phyloP scores from a whole-genome alignment of 768 basidiomycete species.

The Rubroboletus pulcherrimus region DNA sequence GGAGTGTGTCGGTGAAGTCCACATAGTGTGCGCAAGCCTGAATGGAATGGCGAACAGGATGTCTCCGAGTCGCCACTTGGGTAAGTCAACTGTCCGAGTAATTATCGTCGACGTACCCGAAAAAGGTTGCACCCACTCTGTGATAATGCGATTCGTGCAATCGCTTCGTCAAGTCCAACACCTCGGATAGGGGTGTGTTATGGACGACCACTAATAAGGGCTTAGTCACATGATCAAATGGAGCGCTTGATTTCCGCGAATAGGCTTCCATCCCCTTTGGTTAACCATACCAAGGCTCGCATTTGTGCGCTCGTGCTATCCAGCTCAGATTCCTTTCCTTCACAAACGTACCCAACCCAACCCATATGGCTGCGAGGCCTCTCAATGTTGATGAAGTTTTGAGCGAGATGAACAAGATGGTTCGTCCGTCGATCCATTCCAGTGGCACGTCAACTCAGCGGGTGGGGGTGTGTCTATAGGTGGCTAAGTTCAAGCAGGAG shows the following conservation, averaged over 20 bases:
- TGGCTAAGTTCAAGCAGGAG: conserved; percentile 98
- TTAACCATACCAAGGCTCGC: background rate
- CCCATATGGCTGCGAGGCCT: conserved; percentile 76
- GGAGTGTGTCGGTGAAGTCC: too few relatives aligned
- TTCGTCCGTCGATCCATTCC: conserved; percentile 32
- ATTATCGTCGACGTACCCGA: too few relatives aligned
- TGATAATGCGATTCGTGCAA: background rate
- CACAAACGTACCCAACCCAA: conserved; percentile 12
- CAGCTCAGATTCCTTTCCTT: background rate
- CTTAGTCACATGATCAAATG: background rate
- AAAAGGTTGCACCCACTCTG: background rate
- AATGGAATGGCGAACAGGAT: too few relatives aligned
- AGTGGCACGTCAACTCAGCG: background rate
- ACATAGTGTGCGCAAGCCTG: too few relatives aligned
- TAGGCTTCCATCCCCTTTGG: background rate
- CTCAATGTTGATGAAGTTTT: conserved; percentile 94
- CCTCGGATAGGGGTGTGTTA: too few relatives aligned
- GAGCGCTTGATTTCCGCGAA: background rate
- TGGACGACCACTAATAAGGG: too few relatives aligned
- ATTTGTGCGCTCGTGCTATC: background rate
- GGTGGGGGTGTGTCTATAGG: conserved; percentile 42
- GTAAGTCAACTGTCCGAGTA: too few relatives aligned
- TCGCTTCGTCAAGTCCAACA: background rate
- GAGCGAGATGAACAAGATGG: conserved; percentile 99
- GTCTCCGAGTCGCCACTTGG: too few relatives aligned